Percentiles rank a stretch among this genome's conserved stretches.
These are phyloP conservation scores for Tolypocladium inflatum DNA, from an alignment of 2,329 filamentous ascomycete species.

Conservation along the genomic window DNA sequence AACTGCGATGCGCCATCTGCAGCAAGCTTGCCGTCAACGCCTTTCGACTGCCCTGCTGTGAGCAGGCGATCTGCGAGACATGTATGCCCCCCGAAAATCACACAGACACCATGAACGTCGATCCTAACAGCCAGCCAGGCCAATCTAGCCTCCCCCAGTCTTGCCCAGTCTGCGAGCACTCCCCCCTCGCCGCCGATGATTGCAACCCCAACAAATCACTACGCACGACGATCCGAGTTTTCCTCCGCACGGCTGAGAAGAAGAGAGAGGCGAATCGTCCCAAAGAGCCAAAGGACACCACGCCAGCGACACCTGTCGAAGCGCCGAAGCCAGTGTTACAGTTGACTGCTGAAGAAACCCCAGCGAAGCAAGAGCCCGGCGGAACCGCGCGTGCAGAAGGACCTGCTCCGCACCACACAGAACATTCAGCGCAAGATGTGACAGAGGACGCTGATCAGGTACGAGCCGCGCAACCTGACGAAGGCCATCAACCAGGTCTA, in stretches of 20 bases:
- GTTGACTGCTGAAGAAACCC: slow-evolving; percentile 9
- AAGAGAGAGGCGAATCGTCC: slow-evolving; percentile 61
- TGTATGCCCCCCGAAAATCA: slow-evolving; percentile 42
- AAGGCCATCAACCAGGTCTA: not conserved
- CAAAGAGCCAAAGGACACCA: slow-evolving; percentile 34
- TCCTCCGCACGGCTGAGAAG: slow-evolving; percentile 83
- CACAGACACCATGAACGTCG: not conserved
- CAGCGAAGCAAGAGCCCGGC: not conserved
- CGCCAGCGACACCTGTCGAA: slow-evolving; percentile 32
- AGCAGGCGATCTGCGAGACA: slow-evolving; percentile 83
- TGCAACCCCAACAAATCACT: slow-evolving; percentile 85
- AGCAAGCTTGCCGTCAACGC: slow-evolving; percentile 85
- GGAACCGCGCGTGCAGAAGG: not conserved
- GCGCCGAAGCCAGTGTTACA: slow-evolving; percentile 21
- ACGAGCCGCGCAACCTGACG: not conserved
- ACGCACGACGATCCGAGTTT: slow-evolving; percentile 87
- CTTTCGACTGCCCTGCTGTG: slow-evolving; percentile 87
- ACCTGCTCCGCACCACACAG: not conserved
- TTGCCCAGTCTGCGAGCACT: slow-evolving; percentile 90
- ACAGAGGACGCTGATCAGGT: slow-evolving; percentile 5
- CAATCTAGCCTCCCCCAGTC: slow-evolving; percentile 66
- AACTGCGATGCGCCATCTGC: slow-evolving; percentile 89
- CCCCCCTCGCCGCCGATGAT: slow-evolving; percentile 73
- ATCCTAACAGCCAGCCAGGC: slow-evolving; percentile 34
- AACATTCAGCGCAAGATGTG: not conserved